Base-by-base conservation (phyloP, 768 basidiomycete species). In the Leccinum aurantiacum region DNA sequence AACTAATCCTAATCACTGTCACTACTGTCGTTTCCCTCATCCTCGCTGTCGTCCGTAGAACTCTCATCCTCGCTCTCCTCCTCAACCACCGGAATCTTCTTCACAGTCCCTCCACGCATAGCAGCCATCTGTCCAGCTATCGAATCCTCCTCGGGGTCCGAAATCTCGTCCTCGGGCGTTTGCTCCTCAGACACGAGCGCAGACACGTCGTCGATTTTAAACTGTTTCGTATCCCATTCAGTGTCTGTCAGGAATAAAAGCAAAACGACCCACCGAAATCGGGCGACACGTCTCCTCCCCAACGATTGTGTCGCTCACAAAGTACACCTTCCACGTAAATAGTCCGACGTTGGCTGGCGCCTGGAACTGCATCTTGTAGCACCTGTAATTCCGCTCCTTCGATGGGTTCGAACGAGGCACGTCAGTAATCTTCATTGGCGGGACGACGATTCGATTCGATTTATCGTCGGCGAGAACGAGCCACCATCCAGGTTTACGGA, bases 51-150 rank as follows among this genome's bases (percentile, higher is more conserved):
- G 17, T 66, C 65, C 66, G 74, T 75, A 3, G 63, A 69, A 15
- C 66, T 69, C 56, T 78, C 74, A 0, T 67, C 64, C 0, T 63
- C 67, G 22, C 63, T 67, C 31, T 70, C 72, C 46, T 83, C 85
- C 22, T 69, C 82, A 15, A 60, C 74, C 27, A 38, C 38, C 17
- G 60, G 58, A 22, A 68, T 74, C 69, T 85, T 88, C 82, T 93
- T 97, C 60, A 96, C 93, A 19, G 83, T 65, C 3, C 88, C 90
- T 4, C 95, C 95, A 48, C 91, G 86, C 93, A 99, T 93, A 48
- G 87, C 86, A 6, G 95, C 95, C 93, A 98, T 96, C 79, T 99
- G 97, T 8, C 97, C 97, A 5, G 95, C 97, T 54, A 98, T 77
- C 25, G 90, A 84, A 74, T 98, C 97, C 74, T 98, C 97, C 31